Conservation (phyloP, 2,329 filamentous ascomycete genomes). For the Fusarium brevicatenulatum region DNA sequence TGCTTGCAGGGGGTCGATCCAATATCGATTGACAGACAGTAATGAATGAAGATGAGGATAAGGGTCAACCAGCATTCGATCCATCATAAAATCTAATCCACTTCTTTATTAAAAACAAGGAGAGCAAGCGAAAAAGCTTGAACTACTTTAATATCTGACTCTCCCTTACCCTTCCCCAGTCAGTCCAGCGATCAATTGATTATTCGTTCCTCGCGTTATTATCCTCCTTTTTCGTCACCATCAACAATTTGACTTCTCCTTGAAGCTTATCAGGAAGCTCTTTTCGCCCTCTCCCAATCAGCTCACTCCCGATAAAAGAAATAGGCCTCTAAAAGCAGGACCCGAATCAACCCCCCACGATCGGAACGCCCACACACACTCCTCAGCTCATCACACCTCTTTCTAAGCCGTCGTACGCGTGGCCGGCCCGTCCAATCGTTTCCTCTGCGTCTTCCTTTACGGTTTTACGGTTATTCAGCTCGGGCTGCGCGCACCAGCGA, state of each 20-base stretch:
- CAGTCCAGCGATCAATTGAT: neutral
- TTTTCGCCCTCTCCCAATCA: neutral
- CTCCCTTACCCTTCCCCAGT: neutral
- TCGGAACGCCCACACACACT: slow-evolving; percentile 4
- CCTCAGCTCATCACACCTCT: slow-evolving; percentile 1
- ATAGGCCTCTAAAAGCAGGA: neutral
- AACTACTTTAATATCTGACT: slow-evolving; percentile 8
- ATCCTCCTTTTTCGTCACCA: slow-evolving; percentile 7
- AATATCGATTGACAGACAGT: neutral
- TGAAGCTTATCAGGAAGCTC: slow-evolving; percentile 11
- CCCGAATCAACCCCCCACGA: slow-evolving; percentile 13
- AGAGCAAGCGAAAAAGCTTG: slow-evolving; percentile 8
- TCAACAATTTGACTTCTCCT: neutral
- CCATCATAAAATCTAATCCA: neutral
- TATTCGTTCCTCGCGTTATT: slow-evolving; percentile 1
- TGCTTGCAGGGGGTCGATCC: slow-evolving; percentile 8
- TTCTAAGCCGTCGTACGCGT: slow-evolving; percentile 15
- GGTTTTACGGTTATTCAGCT: slow-evolving; percentile 25
- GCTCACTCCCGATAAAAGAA: neutral
- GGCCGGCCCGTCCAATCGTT: slow-evolving; percentile 21
- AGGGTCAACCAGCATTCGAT: slow-evolving; percentile 5
- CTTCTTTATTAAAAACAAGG: neutral
- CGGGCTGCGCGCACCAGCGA: slow-evolving; percentile 2
- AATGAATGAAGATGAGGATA: slow-evolving; percentile 4
- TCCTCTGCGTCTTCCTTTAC: slow-evolving; percentile 11